A percentile compares a stretch with the other conserved stretches of the same genome.
Evolutionary conservation across 2,329 filamentous ascomycete species (phyloP).

Genomic region (Cercospora sp.): DNA sequence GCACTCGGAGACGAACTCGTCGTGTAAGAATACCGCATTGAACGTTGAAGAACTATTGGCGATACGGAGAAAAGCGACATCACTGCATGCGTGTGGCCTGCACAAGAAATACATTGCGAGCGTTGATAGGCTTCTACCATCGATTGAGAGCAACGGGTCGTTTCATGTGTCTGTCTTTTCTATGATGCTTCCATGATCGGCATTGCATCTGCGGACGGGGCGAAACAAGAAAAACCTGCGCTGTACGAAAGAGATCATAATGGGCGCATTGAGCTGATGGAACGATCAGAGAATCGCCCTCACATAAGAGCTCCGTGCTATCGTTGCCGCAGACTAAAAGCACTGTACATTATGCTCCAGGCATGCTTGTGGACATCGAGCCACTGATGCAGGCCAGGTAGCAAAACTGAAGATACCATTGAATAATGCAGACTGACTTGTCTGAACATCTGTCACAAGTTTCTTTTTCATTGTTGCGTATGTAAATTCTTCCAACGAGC

Average conservation of each 20-base stretch:
- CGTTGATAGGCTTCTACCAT: neutral
- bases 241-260: neutral
- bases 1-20: neutral
- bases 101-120: neutral
- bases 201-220: neutral
- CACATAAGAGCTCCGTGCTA: neutral
- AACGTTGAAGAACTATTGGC: neutral
- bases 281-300: neutral
- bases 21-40: neutral
- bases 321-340: neutral
- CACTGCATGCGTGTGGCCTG: neutral
- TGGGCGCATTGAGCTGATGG: neutral
- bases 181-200: neutral
- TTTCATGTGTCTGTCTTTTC: neutral
- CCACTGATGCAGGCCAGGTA: neutral
- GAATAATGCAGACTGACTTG: neutral
- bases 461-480: neutral
- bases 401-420: neutral
- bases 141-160: neutral
- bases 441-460: neutral
- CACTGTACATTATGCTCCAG: neutral
- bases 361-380: neutral
- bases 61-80: neutral
- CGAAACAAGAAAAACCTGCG: neutral
- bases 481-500: neutral